Conservation (phyloP, 2,329 filamentous ascomycete genomes). For the Botryotinia calthae region DNA sequence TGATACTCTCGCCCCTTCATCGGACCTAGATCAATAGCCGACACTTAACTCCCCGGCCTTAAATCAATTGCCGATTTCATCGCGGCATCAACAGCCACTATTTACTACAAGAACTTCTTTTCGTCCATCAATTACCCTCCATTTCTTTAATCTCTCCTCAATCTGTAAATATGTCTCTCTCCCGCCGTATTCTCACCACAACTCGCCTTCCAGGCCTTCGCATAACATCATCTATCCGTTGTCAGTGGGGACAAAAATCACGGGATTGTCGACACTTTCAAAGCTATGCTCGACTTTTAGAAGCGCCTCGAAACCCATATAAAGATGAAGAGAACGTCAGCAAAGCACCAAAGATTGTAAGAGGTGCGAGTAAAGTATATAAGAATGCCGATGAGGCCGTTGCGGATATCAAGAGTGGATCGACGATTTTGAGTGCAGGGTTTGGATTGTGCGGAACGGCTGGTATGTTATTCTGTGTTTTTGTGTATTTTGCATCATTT, state of each 20-base stretch:
- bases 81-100: not conserved
- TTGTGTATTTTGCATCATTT: no score
- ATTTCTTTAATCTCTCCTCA: not conserved
- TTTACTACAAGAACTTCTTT: not conserved
- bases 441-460: conserved; percentile 51
- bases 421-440: conserved; percentile 69
- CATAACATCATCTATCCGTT: conserved; percentile 12
- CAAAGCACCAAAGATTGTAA: conserved; percentile 20
- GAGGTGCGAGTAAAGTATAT: conserved; percentile 24
- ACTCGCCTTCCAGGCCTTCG: conserved; percentile 12
- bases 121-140: not conserved
- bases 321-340: conserved; percentile 1
- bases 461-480: not conserved
- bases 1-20: not conserved
- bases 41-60: not conserved
- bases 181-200: conserved; percentile 12
- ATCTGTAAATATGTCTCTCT: conserved; percentile 17
- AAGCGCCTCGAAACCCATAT: conserved; percentile 18
- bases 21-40: conserved; percentile 15
- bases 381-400: conserved; percentile 26
- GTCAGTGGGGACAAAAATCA: conserved; percentile 14
- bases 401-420: conserved; percentile 49
- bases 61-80: conserved; percentile 9
- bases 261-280: conserved; percentile 19
- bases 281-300: conserved; percentile 11